A percentile compares a stretch with the other conserved stretches of the same genome.
These are phyloP conservation scores for Populus alba DNA, from an alignment of 345 rosid genomes.

Conservation along the genomic window DNA sequence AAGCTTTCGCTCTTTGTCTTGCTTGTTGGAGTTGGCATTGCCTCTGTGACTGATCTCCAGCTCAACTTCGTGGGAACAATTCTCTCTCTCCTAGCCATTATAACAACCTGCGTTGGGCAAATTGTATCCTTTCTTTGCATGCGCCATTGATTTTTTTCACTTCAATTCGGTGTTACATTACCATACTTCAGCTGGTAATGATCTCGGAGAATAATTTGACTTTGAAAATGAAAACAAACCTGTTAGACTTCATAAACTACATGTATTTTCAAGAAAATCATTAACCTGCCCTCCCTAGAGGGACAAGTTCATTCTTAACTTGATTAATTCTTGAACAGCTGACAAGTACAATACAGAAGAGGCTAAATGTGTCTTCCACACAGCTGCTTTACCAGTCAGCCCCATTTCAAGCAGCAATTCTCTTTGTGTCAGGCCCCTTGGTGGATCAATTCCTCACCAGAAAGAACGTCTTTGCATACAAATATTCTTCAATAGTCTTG, in stretches of 20 bases:
- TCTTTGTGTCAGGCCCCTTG: constrained; percentile 88
- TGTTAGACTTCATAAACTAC: no score
- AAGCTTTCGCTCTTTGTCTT: constrained; percentile 64
- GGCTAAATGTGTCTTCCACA: constrained; percentile 86
- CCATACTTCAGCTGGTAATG: no score
- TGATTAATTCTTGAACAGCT: constrained; percentile 43
- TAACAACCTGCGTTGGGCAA: constrained; percentile 93
- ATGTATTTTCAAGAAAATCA: no score
- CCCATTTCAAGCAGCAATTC: constrained; percentile 96
- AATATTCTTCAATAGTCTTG: constrained; percentile 74
- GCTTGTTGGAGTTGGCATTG: constrained; percentile 84
- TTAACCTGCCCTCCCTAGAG: no score
- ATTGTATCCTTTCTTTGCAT: constrained; percentile 61
- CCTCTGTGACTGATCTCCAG: constrained; percentile 95
- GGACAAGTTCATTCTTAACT: constrained; percentile 20
- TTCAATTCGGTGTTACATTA: background rate
- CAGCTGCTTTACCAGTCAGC: constrained; percentile 96
- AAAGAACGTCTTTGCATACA: constrained; percentile 78
- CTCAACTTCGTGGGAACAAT: constrained; percentile 77
- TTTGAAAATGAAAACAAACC: no score
- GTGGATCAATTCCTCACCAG: constrained; percentile 85
- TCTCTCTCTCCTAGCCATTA: constrained; percentile 79
- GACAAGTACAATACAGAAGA: constrained; percentile 94
- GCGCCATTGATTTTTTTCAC: background rate
- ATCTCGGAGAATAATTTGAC: no score